Evolutionary conservation across 192 early-diverging fungal genomes (phyloP), one percentile per base, ranked within the genome.

Genomic region (Coemansia biformis): DNA sequence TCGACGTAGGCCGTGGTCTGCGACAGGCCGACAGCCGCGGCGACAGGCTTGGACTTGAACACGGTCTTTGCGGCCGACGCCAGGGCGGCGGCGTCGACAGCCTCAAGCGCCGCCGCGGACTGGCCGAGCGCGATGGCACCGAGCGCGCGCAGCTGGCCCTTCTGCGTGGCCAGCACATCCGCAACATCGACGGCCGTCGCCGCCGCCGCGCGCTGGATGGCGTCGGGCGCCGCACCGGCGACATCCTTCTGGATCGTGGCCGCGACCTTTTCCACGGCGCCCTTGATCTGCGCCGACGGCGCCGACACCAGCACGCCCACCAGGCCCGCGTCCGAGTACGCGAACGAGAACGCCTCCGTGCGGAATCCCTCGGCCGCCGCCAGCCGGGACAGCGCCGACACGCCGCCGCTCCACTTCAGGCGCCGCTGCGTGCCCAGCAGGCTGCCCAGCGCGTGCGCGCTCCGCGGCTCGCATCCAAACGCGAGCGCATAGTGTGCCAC

Each of bases 241-340:
- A 80, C 71, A n/a, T 59, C 29, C 48, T 78, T 78, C 63, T 86
- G 80, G 32, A 83, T 69, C 16, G 74, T 66, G 22, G 61, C 69
- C 24, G 83, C 83, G 21, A 81, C 70, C 50, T 73, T 59, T 44
- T 80, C 75, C 46, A 90, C 87, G 34, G 82, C 80, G 11, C 41
- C 49, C 38, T 82, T 76, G 24, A 89, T 58, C 43, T 81, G 75
- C 19, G 78, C 37, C 14, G 63, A 34, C 43, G 79, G 65, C 6
- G 70, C 81, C 50, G 81, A 62, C 18, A 91, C 79, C 28, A 85
- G 68, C 48, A 96, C 63, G 52, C 92, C 96, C 53, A 96, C 84
- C 31, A 99, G 77, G 43, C 88, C 92, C 33, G 91, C 85, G 68
- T 95, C 93, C 13, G 88, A 83, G 82, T 95, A 99, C 10, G 82